These are phyloP conservation scores for Pisolithus tinctorius DNA, from an alignment of 768 basidiomycete species.

Conservation along the genomic window DNA sequence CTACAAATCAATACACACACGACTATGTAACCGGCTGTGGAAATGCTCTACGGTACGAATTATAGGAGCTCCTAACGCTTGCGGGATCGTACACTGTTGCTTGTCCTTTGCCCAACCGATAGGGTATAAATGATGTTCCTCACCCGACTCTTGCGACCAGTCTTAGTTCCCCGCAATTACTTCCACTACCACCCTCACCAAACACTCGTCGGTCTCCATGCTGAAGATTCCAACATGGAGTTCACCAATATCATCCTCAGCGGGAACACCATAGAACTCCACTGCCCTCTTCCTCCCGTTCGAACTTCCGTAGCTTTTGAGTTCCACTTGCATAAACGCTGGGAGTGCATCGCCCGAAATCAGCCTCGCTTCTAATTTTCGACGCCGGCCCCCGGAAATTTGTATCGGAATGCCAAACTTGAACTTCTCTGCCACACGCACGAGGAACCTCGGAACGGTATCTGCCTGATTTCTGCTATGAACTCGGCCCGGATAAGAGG, in stretches of 20 bases:
- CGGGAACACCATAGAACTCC: conserved; percentile 52
- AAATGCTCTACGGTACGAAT: too few relatives aligned
- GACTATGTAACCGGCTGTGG: too few relatives aligned
- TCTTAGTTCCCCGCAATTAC: conserved; percentile 36
- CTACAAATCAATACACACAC: too few relatives aligned
- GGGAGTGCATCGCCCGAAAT: conserved; percentile 50
- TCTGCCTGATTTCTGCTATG: conserved; percentile 16
- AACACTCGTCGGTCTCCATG: conserved; percentile 41
- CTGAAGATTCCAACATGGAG: conserved; percentile 50
- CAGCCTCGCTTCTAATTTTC: conserved; percentile 41
- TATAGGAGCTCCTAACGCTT: too few relatives aligned
- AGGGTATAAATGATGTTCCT: conserved; percentile 6
- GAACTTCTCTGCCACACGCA: conserved; percentile 53
- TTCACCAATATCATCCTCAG: conserved; percentile 45
- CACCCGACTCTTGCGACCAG: conserved; percentile 18
- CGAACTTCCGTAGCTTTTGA: conserved; percentile 29
- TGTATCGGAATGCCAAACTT: conserved; percentile 47
- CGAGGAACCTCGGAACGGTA: conserved; percentile 35
- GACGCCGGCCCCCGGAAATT: conserved; percentile 18
- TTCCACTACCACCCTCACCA: conserved; percentile 51
- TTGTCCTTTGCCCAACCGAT: too few relatives aligned
- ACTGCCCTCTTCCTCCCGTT: conserved; percentile 39
- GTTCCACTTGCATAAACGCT: conserved; percentile 47
- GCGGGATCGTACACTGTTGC: too few relatives aligned
- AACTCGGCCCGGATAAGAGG: conserved; percentile 39